A percentile compares a stretch with the other conserved stretches of the same genome.
Evolutionary conservation across 1,284 basidiomycete genomes (phyloP).

Genomic region (Ceratobasidium theobromae): DNA sequence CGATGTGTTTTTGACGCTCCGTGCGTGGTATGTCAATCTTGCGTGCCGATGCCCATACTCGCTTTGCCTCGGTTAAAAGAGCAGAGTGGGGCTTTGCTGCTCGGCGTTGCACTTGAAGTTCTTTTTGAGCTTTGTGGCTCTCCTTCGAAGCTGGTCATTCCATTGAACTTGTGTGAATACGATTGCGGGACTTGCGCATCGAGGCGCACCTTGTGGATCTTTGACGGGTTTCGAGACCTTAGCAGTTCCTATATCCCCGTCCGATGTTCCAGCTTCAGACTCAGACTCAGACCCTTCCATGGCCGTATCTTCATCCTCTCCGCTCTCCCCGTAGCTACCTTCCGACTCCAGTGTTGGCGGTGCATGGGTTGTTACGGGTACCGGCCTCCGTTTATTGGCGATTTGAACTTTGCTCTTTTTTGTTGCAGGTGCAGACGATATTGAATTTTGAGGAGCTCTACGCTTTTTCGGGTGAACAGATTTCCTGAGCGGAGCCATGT

Average conservation of each 20-base stretch:
- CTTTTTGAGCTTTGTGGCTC: slow-evolving; percentile 67
- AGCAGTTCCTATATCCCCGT: background rate
- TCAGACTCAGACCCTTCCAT: background rate
- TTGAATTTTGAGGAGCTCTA: background rate
- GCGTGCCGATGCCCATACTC: slow-evolving; percentile 77
- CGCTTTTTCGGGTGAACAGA: background rate
- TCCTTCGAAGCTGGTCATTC: slow-evolving; percentile 55
- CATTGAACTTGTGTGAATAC: background rate
- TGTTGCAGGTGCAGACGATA: background rate
- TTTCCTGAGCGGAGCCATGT: slow-evolving; percentile 19
- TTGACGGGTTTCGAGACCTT: background rate
- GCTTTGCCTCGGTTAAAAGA: slow-evolving; percentile 72
- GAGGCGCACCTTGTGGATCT: slow-evolving; percentile 20
- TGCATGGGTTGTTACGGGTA: slow-evolving; percentile 35
- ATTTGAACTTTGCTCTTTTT: slow-evolving; percentile 2
- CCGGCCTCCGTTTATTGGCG: background rate
- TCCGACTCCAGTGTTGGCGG: slow-evolving; percentile 21
- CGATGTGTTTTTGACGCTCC: slow-evolving; percentile 74
- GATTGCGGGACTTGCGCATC: background rate
- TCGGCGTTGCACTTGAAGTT: slow-evolving; percentile 61
- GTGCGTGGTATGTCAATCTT: slow-evolving; percentile 67
- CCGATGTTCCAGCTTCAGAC: background rate
- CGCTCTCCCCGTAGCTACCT: slow-evolving; percentile 1
- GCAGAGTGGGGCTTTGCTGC: slow-evolving; percentile 78
- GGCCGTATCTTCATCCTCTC: slow-evolving; percentile 3